phyloP scores from a whole-genome alignment of 441 rosid species.

The Bruguiera hainesii region DNA sequence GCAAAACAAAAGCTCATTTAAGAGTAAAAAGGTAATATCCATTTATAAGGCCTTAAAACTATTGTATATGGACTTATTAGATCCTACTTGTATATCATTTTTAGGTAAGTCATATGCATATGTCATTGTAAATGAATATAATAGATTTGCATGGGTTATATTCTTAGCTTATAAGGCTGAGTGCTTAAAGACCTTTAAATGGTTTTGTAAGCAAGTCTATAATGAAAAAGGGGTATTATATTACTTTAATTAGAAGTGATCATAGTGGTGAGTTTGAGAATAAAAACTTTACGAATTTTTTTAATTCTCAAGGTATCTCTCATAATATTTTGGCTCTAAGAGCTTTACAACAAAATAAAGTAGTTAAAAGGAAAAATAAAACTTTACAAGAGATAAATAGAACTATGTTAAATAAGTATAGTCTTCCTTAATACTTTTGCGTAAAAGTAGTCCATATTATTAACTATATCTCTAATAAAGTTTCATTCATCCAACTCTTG shows the following conservation, averaged over 20 bases:
- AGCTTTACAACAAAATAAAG: background rate
- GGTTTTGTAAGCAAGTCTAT: background rate
- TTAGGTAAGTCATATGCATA: background rate
- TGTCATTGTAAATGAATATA: background rate
- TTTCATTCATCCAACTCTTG: accelerated
- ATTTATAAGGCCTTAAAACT: background rate
- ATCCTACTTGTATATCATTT: background rate
- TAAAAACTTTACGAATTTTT: background rate
- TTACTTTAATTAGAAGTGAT: background rate
- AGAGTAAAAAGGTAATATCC: background rate
- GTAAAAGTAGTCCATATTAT: background rate
- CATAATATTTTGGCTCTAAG: background rate
- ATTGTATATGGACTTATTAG: background rate
- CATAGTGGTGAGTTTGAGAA: background rate
- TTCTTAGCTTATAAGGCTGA: background rate
- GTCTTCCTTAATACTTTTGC: background rate
- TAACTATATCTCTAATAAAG: background rate
- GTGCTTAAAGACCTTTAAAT: background rate
- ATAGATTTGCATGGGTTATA: background rate
- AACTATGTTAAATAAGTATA: background rate
- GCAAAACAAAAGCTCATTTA: too few relatives aligned
- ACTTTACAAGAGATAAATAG: background rate
- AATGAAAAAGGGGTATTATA: background rate
- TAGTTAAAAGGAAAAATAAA: background rate
- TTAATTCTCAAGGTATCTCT: background rate